phyloP scores from a whole-genome alignment of 208 protist genomes.

The Crithidia brevicula region DNA sequence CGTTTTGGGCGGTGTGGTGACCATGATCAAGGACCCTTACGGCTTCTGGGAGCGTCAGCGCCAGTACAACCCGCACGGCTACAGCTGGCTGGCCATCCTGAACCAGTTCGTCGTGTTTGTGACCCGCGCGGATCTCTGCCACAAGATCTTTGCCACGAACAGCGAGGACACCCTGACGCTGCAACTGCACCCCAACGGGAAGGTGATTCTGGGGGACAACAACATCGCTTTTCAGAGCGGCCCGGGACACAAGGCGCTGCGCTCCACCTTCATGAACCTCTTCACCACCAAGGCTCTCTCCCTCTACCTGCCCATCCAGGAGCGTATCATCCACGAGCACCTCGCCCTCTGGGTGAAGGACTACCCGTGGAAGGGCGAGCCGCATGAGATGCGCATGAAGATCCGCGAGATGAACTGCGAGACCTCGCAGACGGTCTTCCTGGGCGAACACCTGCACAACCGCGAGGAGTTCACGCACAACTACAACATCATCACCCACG shows the following conservation, averaged over 20 bases:
- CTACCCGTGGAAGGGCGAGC: conserved; percentile 56
- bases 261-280: conserved; percentile 87
- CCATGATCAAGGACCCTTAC: conserved; percentile 85
- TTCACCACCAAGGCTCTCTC: conserved; percentile 87
- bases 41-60: conserved; percentile 85
- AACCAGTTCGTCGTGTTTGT: conserved; percentile 82
- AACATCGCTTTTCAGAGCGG: conserved; percentile 90
- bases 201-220: conserved; percentile 86
- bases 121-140: conserved; percentile 76
- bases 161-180: conserved; percentile 77
- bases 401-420: conserved; percentile 93
- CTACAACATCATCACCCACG: conserved; percentile 94
- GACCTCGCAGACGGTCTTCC: conserved; percentile 93
- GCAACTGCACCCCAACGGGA: conserved; percentile 84
- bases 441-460: conserved; percentile 91
- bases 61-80: conserved; percentile 69
- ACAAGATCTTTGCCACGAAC: conserved; percentile 84
- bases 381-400: conserved; percentile 81
- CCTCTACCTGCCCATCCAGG: conserved; percentile 82
- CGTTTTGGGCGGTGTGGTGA: conserved; percentile 66
- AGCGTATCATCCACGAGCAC: conserved; percentile 75
- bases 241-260: conserved; percentile 80
- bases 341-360: conserved; percentile 65
- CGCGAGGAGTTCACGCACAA: conserved; percentile 86
- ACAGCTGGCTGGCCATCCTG: conserved; percentile 82